Percentiles rank a stretch among this genome's conserved stretches.
phyloP scores from a whole-genome alignment of 768 basidiomycete species.

The Termitomyces sp. region DNA sequence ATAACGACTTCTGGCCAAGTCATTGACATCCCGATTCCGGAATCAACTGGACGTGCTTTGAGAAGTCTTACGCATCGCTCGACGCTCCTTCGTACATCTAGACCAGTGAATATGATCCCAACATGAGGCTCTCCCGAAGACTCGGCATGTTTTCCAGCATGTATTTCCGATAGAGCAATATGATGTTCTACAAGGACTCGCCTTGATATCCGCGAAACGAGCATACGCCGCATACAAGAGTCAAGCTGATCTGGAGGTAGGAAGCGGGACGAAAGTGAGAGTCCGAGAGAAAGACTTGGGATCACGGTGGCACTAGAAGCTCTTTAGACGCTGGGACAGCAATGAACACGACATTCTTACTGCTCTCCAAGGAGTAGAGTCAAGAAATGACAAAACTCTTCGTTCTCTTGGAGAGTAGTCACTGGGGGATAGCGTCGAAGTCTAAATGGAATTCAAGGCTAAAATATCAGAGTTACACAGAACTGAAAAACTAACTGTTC shows the following conservation, averaged over 20 bases:
- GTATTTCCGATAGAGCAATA: slow-evolving; percentile 67
- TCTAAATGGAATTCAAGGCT: slow-evolving; percentile 27
- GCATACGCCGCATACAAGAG: slow-evolving; percentile 87
- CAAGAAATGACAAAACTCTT: slow-evolving; percentile 72
- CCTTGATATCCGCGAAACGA: slow-evolving; percentile 84
- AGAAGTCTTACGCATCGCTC: slow-evolving; percentile 62
- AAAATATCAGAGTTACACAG: neutral
- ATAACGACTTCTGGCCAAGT: slow-evolving; percentile 62
- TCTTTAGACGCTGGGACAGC: slow-evolving; percentile 3
- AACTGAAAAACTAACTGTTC: slow-evolving; percentile 50
- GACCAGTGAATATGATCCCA: slow-evolving; percentile 77
- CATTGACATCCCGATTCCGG: slow-evolving; percentile 22
- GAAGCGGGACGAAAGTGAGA: slow-evolving; percentile 80
- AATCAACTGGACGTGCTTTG: slow-evolving; percentile 37
- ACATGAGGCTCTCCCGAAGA: slow-evolving; percentile 54
- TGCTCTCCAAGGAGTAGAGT: slow-evolving; percentile 64
- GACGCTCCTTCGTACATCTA: slow-evolving; percentile 66
- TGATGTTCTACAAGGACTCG: slow-evolving; percentile 89
- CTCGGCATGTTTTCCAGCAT: slow-evolving; percentile 31
- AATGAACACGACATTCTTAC: slow-evolving; percentile 35
- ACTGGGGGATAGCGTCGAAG: slow-evolving; percentile 72
- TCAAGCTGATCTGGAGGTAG: slow-evolving; percentile 76
- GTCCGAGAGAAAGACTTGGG: slow-evolving; percentile 74
- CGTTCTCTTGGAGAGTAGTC: slow-evolving; percentile 68
- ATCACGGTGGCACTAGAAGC: slow-evolving; percentile 62